A percentile compares a stretch with the other conserved stretches of the same genome.
These are phyloP conservation scores for Meira miltonrushii DNA, from an alignment of 1,284 basidiomycete genomes.

Conservation along the genomic window DNA sequence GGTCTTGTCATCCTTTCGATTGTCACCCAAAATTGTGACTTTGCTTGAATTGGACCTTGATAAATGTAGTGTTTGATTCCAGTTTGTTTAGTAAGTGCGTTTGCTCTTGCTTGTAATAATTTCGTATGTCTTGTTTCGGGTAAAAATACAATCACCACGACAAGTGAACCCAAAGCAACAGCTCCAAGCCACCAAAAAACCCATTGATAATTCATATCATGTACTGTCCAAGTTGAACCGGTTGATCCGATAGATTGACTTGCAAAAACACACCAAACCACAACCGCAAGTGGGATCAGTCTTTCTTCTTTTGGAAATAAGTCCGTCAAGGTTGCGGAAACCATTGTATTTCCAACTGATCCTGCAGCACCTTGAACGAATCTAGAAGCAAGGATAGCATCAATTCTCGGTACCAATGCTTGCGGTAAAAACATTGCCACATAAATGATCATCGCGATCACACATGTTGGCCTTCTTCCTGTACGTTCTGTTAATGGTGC, in stretches of 20 bases:
- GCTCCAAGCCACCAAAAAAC: background rate
- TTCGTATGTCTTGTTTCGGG: background rate
- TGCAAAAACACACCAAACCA: background rate
- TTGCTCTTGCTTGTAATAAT: background rate
- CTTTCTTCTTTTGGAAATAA: constrained; percentile 7
- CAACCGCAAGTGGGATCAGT: background rate
- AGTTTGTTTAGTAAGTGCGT: background rate
- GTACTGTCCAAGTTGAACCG: constrained; percentile 4
- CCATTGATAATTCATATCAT: background rate
- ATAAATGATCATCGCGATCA: constrained; percentile 13
- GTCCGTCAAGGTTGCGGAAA: background rate
- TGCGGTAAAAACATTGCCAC: constrained; percentile 10
- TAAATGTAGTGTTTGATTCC: background rate
- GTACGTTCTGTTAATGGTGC: constrained; percentile 36
- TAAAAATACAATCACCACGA: background rate
- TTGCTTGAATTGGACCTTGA: background rate
- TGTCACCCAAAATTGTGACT: background rate
- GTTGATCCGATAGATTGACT: constrained; percentile 5
- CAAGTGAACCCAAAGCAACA: background rate
- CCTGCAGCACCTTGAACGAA: constrained; percentile 6
- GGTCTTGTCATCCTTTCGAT: background rate
- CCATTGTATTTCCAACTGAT: constrained; percentile 7
- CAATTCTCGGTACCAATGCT: constrained; percentile 10
- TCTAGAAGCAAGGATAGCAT: background rate
- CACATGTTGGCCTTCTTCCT: constrained; percentile 31